These are phyloP conservation scores for Phaeosphaeriaceae sp. DNA, from an alignment of 2,329 filamentous ascomycete species.

Conservation along the genomic window DNA sequence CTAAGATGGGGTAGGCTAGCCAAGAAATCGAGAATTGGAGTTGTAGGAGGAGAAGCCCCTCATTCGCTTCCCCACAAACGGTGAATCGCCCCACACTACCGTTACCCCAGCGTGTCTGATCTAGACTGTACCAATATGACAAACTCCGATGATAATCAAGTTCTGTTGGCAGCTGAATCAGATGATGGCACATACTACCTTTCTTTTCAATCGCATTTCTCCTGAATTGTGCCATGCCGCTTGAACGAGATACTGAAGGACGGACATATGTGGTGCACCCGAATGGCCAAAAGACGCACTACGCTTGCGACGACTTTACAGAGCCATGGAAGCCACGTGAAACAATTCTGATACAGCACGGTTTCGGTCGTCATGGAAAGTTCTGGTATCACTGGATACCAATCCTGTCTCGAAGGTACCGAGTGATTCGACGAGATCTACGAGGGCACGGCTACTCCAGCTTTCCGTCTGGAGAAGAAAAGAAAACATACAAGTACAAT, in stretches of 20 bases:
- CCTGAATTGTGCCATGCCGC: constrained; percentile 19
- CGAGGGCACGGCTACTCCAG: constrained; percentile 44
- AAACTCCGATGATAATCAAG: background rate
- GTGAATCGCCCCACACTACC: constrained; percentile 15
- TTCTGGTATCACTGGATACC: constrained; percentile 51
- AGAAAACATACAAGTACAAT: constrained; percentile 23
- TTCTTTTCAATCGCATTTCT: background rate
- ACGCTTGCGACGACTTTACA: constrained; percentile 34
- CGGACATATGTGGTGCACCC: constrained; percentile 38
- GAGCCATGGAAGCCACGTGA: constrained; percentile 42
- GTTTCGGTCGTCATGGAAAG: constrained; percentile 41
- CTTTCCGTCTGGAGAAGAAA: constrained; percentile 19
- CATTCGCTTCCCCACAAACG: constrained; percentile 10
- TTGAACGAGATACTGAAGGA: constrained; percentile 25
- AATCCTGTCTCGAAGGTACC: constrained; percentile 35
- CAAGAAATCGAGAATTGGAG: background rate
- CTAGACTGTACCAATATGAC: background rate
- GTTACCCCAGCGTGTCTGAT: background rate
- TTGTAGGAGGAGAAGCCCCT: constrained; percentile 5
- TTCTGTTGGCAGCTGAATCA: background rate
- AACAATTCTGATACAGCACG: constrained; percentile 49
- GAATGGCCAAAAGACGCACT: constrained; percentile 41
- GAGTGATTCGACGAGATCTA: constrained; percentile 43
- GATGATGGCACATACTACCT: background rate
- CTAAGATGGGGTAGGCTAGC: background rate